phyloP scores from a whole-genome alignment of 768 basidiomycete species.

The Kwoniella dejecticola region DNA sequence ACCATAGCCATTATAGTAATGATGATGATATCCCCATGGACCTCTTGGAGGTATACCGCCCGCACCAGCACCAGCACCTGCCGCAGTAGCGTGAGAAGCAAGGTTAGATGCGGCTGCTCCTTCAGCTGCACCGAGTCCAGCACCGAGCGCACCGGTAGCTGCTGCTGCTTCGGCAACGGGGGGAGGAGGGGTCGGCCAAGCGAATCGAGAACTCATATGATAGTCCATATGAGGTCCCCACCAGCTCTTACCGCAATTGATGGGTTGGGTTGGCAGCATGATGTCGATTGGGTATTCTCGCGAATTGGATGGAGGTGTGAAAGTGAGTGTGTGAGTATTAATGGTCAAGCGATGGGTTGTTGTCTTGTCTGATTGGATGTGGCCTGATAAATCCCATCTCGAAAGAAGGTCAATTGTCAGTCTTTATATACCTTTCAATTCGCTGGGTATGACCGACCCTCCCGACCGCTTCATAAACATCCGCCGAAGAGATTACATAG shows the following conservation, averaged over 20 bases:
- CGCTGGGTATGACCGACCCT: neutral
- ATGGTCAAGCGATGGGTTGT: neutral
- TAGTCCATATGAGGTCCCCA: conserved; percentile 14
- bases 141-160: neutral
- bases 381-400: too few species aligned
- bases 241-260: conserved; percentile 10
- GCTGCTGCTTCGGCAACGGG: neutral
- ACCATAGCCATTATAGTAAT: conserved; percentile 21
- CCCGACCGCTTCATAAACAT: neutral
- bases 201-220: conserved; percentile 10
- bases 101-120: conserved; percentile 6
- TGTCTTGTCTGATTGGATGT: neutral
- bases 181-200: conserved; percentile 11
- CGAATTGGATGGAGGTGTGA: neutral
- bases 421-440: conserved; percentile 11
- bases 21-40: conserved; percentile 12
- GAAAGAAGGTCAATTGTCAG: too few species aligned
- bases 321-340: neutral
- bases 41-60: conserved; percentile 17
- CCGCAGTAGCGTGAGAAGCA: neutral
- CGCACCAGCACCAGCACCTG: conserved; percentile 1
- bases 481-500: conserved; percentile 4
- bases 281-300: neutral
- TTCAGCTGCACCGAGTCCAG: conserved; percentile 7
- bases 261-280: conserved; percentile 19